Evolutionary conservation across 1,284 basidiomycete genomes (phyloP).

Genomic region (Laetiporus sulphureus): DNA sequence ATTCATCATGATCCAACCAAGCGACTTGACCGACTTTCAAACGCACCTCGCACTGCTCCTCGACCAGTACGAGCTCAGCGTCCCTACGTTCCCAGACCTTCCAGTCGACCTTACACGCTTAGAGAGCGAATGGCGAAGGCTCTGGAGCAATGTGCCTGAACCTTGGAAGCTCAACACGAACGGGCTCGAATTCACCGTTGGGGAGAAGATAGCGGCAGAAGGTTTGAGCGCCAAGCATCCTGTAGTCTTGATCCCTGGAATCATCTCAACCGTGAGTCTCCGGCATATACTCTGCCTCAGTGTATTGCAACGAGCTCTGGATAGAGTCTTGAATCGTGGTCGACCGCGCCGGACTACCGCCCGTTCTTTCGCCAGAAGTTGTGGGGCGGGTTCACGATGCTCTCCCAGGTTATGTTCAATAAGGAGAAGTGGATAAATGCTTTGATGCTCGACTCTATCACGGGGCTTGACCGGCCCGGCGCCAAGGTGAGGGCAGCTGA

Average conservation of each 20-base stretch:
- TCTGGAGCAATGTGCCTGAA: conserved; percentile 64
- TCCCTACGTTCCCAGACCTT: conserved; percentile 43
- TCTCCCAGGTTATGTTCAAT: conserved; percentile 83
- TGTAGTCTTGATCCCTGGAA: conserved; percentile 76
- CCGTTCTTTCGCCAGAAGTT: conserved; percentile 80
- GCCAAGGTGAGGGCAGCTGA: conserved; percentile 90
- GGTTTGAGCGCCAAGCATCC: conserved; percentile 73
- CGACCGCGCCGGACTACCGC: conserved; percentile 71
- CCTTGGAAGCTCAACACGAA: conserved; percentile 78
- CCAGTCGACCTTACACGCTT: conserved; percentile 54
- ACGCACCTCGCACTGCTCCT: conserved; percentile 33
- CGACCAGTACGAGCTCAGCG: conserved; percentile 41
- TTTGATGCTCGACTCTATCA: conserved; percentile 86
- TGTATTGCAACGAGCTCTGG: not conserved
- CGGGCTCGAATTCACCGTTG: conserved; percentile 80
- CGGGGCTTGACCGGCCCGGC: conserved; percentile 88
- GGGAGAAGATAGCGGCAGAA: conserved; percentile 60
- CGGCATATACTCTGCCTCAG: not conserved
- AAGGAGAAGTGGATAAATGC: conserved; percentile 86
- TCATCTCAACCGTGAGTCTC: conserved; percentile 61
- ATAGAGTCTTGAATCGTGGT: conserved; percentile 82
- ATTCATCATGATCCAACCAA: conserved; percentile 52
- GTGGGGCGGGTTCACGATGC: conserved; percentile 86
- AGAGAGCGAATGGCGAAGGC: conserved; percentile 60
- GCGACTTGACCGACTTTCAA: conserved; percentile 45